phyloP scores from a whole-genome alignment of 805 yeast genomes.

The Candida silvatica region DNA sequence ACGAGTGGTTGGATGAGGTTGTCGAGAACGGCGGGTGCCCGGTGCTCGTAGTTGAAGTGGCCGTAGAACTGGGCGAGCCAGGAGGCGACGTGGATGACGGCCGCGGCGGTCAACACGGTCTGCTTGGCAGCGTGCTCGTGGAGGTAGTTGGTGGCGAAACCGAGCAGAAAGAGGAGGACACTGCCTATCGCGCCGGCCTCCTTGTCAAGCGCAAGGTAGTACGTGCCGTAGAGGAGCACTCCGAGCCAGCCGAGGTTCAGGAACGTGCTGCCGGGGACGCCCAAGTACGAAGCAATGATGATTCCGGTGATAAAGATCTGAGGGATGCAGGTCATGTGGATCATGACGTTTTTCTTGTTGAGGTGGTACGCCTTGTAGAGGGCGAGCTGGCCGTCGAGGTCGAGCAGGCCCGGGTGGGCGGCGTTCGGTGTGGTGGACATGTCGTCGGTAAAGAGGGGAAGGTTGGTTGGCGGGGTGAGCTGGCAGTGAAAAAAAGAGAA shows the following conservation, averaged over 20 bases:
- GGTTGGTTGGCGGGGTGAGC: too few relatives aligned
- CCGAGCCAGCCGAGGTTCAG: constrained; percentile 34
- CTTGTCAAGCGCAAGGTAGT: constrained; percentile 52
- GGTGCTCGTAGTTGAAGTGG: constrained; percentile 71
- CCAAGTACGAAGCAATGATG: constrained; percentile 25
- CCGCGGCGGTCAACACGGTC: constrained; percentile 21
- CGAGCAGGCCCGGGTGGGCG: constrained; percentile 12
- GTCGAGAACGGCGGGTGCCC: constrained; percentile 84
- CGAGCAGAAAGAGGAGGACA: constrained; percentile 23
- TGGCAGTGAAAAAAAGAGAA: too few relatives aligned
- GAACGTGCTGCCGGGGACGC: constrained; percentile 17
- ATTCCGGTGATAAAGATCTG: constrained; percentile 52
- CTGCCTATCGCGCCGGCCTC: constrained; percentile 37
- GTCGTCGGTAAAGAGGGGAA: too few relatives aligned
- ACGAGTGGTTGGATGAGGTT: constrained; percentile 79
- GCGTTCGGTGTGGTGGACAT: not conserved
- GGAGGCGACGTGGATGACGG: constrained; percentile 38
- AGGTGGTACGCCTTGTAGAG: constrained; percentile 40
- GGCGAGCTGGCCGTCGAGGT: constrained; percentile 43
- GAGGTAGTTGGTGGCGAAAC: constrained; percentile 10
- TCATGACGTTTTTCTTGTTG: constrained; percentile 39
- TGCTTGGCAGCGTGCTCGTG: constrained; percentile 8
- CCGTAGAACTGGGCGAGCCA: constrained; percentile 89
- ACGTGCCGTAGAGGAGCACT: constrained; percentile 41
- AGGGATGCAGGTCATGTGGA: constrained; percentile 80